These are phyloP conservation scores for Lactarius hengduanensis DNA, from an alignment of 768 basidiomycete species.

Conservation along the genomic window DNA sequence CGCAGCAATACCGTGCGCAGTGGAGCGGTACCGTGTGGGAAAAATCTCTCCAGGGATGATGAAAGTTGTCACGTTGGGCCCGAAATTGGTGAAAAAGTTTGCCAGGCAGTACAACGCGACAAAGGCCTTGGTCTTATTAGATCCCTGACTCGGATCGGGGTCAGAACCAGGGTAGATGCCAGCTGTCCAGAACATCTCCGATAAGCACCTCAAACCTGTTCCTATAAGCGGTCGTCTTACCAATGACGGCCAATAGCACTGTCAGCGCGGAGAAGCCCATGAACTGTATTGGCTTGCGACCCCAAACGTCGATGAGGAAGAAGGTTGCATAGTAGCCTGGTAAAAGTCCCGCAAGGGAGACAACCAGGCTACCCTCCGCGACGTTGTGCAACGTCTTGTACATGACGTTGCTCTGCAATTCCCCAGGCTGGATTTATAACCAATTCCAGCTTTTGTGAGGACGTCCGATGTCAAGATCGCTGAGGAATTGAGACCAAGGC, in stretches of 20 bases:
- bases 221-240: constrained; percentile 40
- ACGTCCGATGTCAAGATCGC: constrained; percentile 62
- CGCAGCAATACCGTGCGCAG: constrained; percentile 45
- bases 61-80: constrained; percentile 45
- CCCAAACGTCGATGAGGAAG: constrained; percentile 72
- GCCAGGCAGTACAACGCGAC: constrained; percentile 41
- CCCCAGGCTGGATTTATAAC: constrained; percentile 36
- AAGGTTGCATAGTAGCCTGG: constrained; percentile 74
- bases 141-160: constrained; percentile 37
- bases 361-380: constrained; percentile 70
- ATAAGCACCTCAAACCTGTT: constrained; percentile 33
- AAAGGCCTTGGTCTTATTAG: constrained; percentile 35
- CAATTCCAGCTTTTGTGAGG: constrained; percentile 52
- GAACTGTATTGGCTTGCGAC: constrained; percentile 77
- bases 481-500: constrained; percentile 78
- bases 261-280: constrained; percentile 72
- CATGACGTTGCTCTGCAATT: not conserved
- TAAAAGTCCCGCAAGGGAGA: constrained; percentile 75
- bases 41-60: constrained; percentile 46
- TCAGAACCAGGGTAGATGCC: constrained; percentile 15
- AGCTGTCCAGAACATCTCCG: constrained; percentile 26
- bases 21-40: constrained; percentile 45
- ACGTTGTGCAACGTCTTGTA: constrained; percentile 62
- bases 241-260: constrained; percentile 63
- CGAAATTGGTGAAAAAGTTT: constrained; percentile 46